A percentile compares a stretch with the other conserved stretches of the same genome.
These are phyloP conservation scores for Madurella mycetomatis DNA, from an alignment of 2,329 filamentous ascomycete species.

Conservation along the genomic window DNA sequence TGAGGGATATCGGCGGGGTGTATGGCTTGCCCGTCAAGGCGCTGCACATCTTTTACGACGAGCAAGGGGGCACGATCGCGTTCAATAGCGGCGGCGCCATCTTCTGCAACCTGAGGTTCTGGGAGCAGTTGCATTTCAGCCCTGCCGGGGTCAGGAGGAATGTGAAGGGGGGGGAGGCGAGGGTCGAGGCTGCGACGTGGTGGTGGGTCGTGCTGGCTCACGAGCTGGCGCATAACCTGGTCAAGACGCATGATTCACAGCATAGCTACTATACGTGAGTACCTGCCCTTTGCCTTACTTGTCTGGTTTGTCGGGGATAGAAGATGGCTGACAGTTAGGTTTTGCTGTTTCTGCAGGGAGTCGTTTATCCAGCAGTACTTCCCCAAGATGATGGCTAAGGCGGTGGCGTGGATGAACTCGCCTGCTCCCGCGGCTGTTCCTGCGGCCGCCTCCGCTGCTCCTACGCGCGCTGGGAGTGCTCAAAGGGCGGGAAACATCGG, in stretches of 20 bases:
- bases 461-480: neutral
- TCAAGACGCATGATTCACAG: slow-evolving; percentile 68
- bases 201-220: slow-evolving; percentile 94
- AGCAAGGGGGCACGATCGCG: slow-evolving; percentile 74
- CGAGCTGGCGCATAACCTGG: slow-evolving; percentile 91
- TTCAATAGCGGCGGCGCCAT: slow-evolving; percentile 86
- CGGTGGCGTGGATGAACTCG: slow-evolving; percentile 34
- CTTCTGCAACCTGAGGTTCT: slow-evolving; percentile 92
- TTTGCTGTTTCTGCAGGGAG: slow-evolving; percentile 47
- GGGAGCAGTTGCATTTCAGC: slow-evolving; percentile 66
- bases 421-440: neutral
- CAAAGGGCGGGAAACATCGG: neutral
- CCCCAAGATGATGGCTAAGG: slow-evolving; percentile 59
- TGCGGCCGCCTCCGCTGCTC: neutral
- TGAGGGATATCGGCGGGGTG: slow-evolving; percentile 65
- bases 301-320: neutral
- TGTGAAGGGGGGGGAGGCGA: slow-evolving; percentile 39
- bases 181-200: slow-evolving; percentile 69
- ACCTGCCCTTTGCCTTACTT: slow-evolving; percentile 2
- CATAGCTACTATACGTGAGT: slow-evolving; percentile 78
- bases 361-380: slow-evolving; percentile 77
- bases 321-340: neutral
- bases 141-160: slow-evolving; percentile 33
- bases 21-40: slow-evolving; percentile 66
- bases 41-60: slow-evolving; percentile 85